Base-by-base conservation (phyloP, 2,329 filamentous ascomycete species). In the Fulvia fulva region DNA sequence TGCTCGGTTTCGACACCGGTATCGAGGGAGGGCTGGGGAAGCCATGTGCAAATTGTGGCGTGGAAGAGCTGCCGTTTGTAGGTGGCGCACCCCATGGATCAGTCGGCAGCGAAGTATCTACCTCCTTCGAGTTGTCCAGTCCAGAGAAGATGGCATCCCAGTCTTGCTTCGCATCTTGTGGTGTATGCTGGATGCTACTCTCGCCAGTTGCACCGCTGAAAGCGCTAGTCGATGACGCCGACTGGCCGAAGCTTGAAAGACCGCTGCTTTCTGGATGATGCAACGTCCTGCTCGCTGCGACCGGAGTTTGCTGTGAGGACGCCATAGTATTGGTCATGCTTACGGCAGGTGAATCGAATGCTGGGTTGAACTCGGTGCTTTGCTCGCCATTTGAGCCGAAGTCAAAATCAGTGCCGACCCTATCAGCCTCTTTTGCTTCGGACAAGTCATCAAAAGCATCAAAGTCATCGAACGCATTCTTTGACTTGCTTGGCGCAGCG, bases 81-180 rank as follows among this genome's bases (percentile, higher is more conserved):
- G 59, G 37, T 11, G 63, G 55, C 8, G 64, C 52, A 16, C 67
- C 63, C 67, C 69, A 70, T 1, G 70, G 68, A 53, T 71, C 70
- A 22, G 51, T 64, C 51, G 56, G 49, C 26, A 70, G 57, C 4
- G 63, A 66, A 16, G 59, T 73, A 66, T 64, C 68, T 12, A 71
- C 56, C 11, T 60, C 59, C 43, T 69, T 70, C n/a, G 62, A 66
- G 56, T 62, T 82, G 66, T 93, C 89, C 7, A 96, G 78, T 25
- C 87, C 87, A 1, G 90, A 88, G 76, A 97, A 97, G 56, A 97
- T 90, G 41, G 91, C 89, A 69, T 97, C 93, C 94, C 94, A 97
- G 73, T 97, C 93, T 66, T 95, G 89, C 32, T 77, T 74, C 1
- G 74, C 71, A 23, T 73, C 70, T 71, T 50, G 73, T 70, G 58